Conservation (phyloP, 2,329 filamentous ascomycete genomes). For the Myotisia sp. region DNA sequence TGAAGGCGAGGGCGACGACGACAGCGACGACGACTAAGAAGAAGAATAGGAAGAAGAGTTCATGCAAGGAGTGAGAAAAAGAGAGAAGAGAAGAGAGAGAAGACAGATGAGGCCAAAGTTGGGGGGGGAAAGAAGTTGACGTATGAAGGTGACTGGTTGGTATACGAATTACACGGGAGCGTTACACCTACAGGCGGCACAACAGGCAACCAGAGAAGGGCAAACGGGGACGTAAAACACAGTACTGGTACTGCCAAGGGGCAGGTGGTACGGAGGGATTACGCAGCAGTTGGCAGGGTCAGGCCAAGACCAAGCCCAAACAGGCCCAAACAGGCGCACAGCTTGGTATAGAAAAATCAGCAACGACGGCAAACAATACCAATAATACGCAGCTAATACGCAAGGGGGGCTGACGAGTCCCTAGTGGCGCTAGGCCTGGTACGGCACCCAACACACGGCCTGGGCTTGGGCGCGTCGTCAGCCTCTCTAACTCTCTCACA, state of each 20-base stretch:
- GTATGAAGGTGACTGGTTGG: no score
- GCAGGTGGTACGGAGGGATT: no score
- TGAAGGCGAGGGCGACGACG: constrained; percentile 1
- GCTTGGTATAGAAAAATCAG: no score
- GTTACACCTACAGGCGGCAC: no score
- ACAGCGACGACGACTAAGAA: neutral
- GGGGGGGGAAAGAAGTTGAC: neutral
- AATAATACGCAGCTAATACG: neutral
- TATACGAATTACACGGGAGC: no score
- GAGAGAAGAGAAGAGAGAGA: constrained; percentile 9
- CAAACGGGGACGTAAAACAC: no score
- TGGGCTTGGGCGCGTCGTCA: neutral
- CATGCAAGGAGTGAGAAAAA: constrained; percentile 11
- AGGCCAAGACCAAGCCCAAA: constrained; percentile 10
- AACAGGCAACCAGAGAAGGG: no score
- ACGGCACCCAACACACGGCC: neutral
- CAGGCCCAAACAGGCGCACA: no score
- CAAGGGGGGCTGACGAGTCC: no score
- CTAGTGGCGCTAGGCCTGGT: neutral
- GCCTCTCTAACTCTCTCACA: neutral
- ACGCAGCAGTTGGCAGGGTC: no score
- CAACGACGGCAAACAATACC: no score
- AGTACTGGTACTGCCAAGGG: no score
- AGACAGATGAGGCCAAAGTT: neutral
- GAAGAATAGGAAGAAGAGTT: constrained; percentile 8